phyloP scores from a whole-genome alignment of 441 rosid species.

The Brassica hybrid region DNA sequence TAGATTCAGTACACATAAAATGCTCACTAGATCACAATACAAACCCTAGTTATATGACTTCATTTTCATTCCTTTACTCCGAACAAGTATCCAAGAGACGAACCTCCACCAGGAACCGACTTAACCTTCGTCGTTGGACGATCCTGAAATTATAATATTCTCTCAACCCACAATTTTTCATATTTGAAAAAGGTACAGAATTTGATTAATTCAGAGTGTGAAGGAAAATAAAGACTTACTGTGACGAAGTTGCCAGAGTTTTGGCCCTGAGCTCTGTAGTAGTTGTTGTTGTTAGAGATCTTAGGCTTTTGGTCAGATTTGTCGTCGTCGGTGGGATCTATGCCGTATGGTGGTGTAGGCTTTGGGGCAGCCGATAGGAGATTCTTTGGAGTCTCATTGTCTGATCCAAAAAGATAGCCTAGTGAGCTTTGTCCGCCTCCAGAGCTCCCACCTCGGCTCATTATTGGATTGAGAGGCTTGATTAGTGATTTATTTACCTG shows the following conservation, averaged over 20 bases:
- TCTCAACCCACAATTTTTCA: background rate
- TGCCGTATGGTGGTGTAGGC: conserved; percentile 71
- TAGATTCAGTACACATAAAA: background rate
- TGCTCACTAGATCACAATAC: background rate
- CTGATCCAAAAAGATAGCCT: conserved; percentile 75
- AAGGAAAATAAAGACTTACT: conserved; percentile 47
- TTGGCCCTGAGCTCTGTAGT: conserved; percentile 74
- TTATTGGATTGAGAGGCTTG: conserved; percentile 36
- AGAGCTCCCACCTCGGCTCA: conserved; percentile 84
- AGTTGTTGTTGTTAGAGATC: conserved; percentile 56
- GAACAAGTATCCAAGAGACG: conserved; percentile 78
- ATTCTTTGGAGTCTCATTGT: conserved; percentile 54
- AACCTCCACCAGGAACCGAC: conserved; percentile 84
- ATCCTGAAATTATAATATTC: conserved; percentile 49
- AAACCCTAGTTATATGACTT: conserved; percentile 20
- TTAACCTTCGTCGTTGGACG: conserved; percentile 83
- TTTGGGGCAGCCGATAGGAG: conserved; percentile 51
- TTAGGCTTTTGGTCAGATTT: conserved; percentile 36
- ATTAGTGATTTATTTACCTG: background rate
- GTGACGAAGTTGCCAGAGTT: conserved; percentile 82
- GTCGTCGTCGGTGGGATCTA: conserved; percentile 48
- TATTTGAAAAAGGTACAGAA: background rate
- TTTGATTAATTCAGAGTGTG: background rate
- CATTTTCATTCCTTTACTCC: conserved; percentile 49
- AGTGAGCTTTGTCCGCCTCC: conserved; percentile 89